Evolutionary conservation across 495 filamentous ascomycete species (phyloP).

Genomic region (Xylaria telfairii): DNA sequence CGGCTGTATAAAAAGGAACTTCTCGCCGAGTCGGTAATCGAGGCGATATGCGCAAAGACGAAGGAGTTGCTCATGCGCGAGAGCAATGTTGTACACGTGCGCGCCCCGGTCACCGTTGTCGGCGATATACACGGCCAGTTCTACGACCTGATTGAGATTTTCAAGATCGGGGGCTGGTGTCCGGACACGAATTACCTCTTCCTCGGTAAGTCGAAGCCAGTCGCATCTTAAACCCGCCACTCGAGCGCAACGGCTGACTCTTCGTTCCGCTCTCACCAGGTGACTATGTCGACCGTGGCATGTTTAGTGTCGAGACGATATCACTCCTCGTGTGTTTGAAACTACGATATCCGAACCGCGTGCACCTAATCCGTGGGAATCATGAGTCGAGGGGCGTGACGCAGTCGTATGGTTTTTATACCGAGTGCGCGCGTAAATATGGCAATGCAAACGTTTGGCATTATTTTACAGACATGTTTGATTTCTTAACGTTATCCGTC

Average conservation of each 20-base stretch:
- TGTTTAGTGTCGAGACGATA: slow-evolving; percentile 97
- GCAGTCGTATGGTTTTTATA: slow-evolving; percentile 99
- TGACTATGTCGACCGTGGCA: slow-evolving; percentile 96
- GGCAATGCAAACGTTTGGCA: slow-evolving; percentile 99
- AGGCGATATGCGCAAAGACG: slow-evolving; percentile 98
- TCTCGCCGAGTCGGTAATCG: slow-evolving; percentile 95
- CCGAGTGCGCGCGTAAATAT: slow-evolving; percentile 96
- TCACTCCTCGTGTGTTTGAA: slow-evolving; percentile 95
- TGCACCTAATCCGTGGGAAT: slow-evolving; percentile 94
- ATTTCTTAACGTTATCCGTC: slow-evolving; percentile 93
- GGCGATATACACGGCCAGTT: slow-evolving; percentile 99
- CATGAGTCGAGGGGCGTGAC: slow-evolving; percentile 97
- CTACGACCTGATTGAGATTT: slow-evolving; percentile 98
- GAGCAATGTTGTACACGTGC: slow-evolving; percentile 98
- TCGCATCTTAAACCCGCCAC: neutral
- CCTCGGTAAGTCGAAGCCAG: slow-evolving; percentile 66
- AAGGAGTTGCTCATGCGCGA: slow-evolving; percentile 99
- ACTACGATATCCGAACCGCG: slow-evolving; percentile 87
- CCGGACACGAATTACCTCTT: slow-evolving; percentile 98
- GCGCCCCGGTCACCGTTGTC: slow-evolving; percentile 95
- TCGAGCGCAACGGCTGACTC: slow-evolving; percentile 6
- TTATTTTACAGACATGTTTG: slow-evolving; percentile 99
- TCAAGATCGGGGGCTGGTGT: slow-evolving; percentile 95
- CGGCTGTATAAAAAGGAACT: slow-evolving; percentile 95
- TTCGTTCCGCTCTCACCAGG: slow-evolving; percentile 53